phyloP scores from a whole-genome alignment of 306 rosid species.

The Cyclanthera cordifolia region DNA sequence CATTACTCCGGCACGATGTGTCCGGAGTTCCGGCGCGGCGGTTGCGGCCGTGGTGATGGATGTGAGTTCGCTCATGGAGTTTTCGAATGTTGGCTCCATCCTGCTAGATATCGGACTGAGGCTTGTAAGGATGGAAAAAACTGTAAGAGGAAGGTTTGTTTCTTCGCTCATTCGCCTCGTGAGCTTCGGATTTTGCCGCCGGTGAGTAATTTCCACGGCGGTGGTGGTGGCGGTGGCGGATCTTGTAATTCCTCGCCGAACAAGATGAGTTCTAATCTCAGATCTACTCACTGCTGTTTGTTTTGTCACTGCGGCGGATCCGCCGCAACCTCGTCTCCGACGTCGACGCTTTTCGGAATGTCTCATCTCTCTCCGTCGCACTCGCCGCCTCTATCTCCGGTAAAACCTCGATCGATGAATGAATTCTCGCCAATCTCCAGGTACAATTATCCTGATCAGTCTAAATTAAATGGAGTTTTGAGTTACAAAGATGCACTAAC shows the following conservation, averaged over 20 bases:
- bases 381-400: constrained; percentile 59
- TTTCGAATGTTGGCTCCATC: constrained; percentile 89
- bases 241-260: constrained; percentile 15
- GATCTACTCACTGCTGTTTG: constrained; percentile 33
- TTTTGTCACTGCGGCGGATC: constrained; percentile 24
- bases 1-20: constrained; percentile 68
- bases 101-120: constrained; percentile 79
- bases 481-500: constrained; percentile 20
- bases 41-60: constrained; percentile 53
- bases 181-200: constrained; percentile 64
- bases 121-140: constrained; percentile 85
- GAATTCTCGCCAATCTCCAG: constrained; percentile 32
- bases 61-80: constrained; percentile 87
- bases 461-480: constrained; percentile 18
- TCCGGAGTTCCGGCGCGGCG: constrained; percentile 62
- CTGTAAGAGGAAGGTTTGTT: constrained; percentile 78
- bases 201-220: neutral
- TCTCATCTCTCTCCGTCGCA: constrained; percentile 60
- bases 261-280: constrained; percentile 23
- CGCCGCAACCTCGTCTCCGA: constrained; percentile 41
- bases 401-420: constrained; percentile 20
- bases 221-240: neutral
- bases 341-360: constrained; percentile 56
- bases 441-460: constrained; percentile 19
- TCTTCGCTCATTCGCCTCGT: constrained; percentile 72